These are phyloP conservation scores for Talaromyces pinophilus DNA, from an alignment of 2,329 filamentous ascomycete species.

Conservation along the genomic window DNA sequence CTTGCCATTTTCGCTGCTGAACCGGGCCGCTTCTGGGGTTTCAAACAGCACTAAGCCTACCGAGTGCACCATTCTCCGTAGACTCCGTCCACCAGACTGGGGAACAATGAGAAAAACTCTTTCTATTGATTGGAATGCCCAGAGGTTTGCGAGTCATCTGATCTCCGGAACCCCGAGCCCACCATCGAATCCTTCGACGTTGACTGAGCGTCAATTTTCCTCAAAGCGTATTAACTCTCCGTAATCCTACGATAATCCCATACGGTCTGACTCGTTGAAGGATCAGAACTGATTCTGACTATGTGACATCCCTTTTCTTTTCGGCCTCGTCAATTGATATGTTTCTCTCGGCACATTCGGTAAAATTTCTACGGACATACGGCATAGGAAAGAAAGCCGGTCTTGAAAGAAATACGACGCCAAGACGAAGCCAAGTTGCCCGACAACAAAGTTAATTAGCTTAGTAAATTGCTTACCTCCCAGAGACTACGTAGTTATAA, in stretches of 20 bases:
- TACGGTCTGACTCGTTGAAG: background rate
- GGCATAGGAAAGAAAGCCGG: background rate
- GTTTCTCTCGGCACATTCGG: slow-evolving; percentile 3
- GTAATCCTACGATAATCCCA: background rate
- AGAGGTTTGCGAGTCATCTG: background rate
- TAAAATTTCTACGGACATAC: background rate
- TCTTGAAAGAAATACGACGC: background rate
- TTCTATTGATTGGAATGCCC: background rate
- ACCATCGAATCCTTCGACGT: background rate
- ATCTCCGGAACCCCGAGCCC: background rate
- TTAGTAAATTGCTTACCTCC: background rate
- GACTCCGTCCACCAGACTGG: background rate
- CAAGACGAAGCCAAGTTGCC: slow-evolving; percentile 12
- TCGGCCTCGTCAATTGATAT: background rate
- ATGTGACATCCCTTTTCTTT: background rate
- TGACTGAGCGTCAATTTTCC: background rate
- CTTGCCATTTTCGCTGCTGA: background rate
- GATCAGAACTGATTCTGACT: background rate
- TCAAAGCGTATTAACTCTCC: background rate
- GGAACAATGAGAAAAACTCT: background rate
- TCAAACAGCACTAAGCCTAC: background rate
- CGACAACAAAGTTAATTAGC: background rate
- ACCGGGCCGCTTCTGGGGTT: slow-evolving; percentile 13
- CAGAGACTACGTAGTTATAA: background rate
- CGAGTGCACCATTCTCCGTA: background rate